These are phyloP conservation scores for Viola odorata DNA, from an alignment of 345 rosid genomes.

Conservation along the genomic window DNA sequence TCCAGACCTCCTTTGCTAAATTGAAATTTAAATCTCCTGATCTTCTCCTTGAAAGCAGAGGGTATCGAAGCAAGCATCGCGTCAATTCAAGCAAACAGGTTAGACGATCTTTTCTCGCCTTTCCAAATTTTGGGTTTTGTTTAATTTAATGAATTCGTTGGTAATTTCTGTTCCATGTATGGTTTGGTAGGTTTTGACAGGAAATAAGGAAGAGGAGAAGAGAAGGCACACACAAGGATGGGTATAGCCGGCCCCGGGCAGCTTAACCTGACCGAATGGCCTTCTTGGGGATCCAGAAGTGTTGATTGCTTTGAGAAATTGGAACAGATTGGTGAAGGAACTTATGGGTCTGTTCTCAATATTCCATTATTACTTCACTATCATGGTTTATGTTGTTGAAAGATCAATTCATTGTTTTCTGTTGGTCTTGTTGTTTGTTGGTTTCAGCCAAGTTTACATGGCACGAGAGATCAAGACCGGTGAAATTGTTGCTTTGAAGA, in stretches of 20 bases:
- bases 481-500: slow-evolving; percentile 92
- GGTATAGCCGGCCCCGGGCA: slow-evolving; percentile 49
- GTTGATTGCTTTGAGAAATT: slow-evolving; percentile 77
- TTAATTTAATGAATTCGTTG: too few species aligned
- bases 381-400: not conserved
- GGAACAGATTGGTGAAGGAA: slow-evolving; percentile 87
- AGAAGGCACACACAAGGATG: slow-evolving; percentile 35
- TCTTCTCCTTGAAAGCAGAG: too few species aligned
- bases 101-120: too few species aligned
- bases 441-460: slow-evolving; percentile 86
- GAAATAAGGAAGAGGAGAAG: not conserved
- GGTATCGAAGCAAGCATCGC: too few species aligned
- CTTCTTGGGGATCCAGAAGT: slow-evolving; percentile 69
- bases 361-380: not conserved
- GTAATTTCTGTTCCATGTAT: too few species aligned
- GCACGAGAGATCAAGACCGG: slow-evolving; percentile 81
- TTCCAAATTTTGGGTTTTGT: too few species aligned
- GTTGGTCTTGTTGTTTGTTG: not conserved
- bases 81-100: too few species aligned
- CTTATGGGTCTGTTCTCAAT: slow-evolving; percentile 51
- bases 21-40: too few species aligned
- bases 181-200: too few species aligned
- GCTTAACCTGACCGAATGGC: slow-evolving; percentile 55
- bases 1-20: too few species aligned
- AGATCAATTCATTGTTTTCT: not conserved